These are phyloP conservation scores for Didymella keratinophila DNA, from an alignment of 2,329 filamentous ascomycete genomes.

Conservation along the genomic window DNA sequence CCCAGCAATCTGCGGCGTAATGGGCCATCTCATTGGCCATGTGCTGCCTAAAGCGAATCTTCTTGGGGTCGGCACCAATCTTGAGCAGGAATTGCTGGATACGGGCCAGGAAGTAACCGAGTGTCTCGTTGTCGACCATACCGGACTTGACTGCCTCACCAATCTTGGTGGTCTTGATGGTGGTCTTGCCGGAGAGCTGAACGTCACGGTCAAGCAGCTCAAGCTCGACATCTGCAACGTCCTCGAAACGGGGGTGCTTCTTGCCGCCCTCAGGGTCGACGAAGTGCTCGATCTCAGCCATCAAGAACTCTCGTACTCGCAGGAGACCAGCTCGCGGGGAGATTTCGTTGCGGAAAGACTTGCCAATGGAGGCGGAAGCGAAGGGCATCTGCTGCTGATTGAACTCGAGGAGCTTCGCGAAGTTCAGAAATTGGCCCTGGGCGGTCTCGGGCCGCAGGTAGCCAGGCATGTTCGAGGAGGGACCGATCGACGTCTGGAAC, in stretches of 20 bases:
- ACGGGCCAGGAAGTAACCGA: conserved; percentile 95
- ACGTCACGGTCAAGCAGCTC: conserved; percentile 83
- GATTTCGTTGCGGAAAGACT: conserved; percentile 98
- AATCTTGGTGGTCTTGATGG: conserved; percentile 75
- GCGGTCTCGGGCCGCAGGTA: conserved; percentile 79
- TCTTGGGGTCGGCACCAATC: conserved; percentile 85
- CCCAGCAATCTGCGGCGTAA: conserved; percentile 97
- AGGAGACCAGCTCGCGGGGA: conserved; percentile 90
- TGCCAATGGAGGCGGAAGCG: conserved; percentile 94
- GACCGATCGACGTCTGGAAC: conserved; percentile 96
- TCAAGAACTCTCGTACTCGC: conserved; percentile 94
- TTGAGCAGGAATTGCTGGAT: conserved; percentile 90
- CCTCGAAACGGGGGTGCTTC: conserved; percentile 87
- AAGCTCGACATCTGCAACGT: conserved; percentile 84
- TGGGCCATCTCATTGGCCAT: conserved; percentile 93
- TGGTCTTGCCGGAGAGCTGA: conserved; percentile 85
- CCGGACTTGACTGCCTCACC: conserved; percentile 84
- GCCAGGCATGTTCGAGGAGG: conserved; percentile 82
- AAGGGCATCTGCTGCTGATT: conserved; percentile 97
- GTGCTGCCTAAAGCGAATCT: conserved; percentile 96
- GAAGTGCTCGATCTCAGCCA: conserved; percentile 99
- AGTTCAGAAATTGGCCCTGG: conserved; percentile 98
- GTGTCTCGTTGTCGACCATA: conserved; percentile 94
- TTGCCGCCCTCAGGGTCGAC: conserved; percentile 95
- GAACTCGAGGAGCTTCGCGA: conserved; percentile 94